phyloP scores from a whole-genome alignment of 371 early-diverging fungal genomes.

The Mortierella sp. region DNA sequence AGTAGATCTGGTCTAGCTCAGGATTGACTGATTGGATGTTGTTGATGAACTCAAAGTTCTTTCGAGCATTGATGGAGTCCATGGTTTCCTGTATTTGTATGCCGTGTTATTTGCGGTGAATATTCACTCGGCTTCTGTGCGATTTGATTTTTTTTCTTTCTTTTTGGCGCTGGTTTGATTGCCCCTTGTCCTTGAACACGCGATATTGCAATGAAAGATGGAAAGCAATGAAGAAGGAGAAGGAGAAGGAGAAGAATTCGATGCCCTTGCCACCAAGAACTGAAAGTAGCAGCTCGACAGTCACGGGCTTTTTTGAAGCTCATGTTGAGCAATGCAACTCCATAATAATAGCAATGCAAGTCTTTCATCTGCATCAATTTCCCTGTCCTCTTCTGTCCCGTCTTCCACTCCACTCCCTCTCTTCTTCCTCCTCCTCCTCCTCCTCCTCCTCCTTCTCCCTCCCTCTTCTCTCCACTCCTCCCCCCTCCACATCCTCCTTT shows the following conservation, averaged over 20 bases:
- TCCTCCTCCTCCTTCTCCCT: neutral
- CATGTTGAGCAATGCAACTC: neutral
- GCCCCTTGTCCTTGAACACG: neutral
- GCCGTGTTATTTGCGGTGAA: neutral
- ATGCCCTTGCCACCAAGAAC: neutral
- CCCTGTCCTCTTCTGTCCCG: neutral
- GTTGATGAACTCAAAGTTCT: conserved; percentile 90
- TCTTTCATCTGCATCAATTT: neutral
- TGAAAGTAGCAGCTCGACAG: neutral
- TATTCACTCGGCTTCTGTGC: neutral
- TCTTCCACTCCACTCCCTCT: neutral
- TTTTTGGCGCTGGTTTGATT: neutral
- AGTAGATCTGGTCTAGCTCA: conserved; percentile 79
- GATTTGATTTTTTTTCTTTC: neutral
- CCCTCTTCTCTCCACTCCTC: neutral
- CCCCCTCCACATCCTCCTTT: conserved; percentile 1
- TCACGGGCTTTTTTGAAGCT: neutral
- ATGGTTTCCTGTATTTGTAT: conserved; percentile 30
- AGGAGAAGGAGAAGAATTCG: neutral
- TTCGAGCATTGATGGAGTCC: conserved; percentile 73
- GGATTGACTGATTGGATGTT: conserved; percentile 80
- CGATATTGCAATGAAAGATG: neutral
- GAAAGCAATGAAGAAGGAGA: neutral
- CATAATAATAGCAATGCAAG: neutral
- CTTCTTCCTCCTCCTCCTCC: neutral